Conservation (phyloP, 345 rosid genomes). For the Erysimum cheiranthoides region DNA sequence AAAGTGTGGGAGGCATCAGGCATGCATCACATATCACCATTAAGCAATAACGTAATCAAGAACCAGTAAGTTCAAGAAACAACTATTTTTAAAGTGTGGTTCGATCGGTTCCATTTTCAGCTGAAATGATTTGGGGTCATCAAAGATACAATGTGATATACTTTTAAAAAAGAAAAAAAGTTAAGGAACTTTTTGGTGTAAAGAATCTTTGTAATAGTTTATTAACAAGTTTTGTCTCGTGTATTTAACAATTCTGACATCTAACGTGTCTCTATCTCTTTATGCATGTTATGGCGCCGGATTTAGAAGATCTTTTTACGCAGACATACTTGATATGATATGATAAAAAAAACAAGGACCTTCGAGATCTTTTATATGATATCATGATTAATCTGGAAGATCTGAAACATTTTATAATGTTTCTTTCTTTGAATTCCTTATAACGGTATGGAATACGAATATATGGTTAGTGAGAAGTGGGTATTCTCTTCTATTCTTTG, state of each 20-base stretch:
- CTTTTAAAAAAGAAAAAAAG: neutral
- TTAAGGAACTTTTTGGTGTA: neutral
- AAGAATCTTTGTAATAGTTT: conserved; percentile 39
- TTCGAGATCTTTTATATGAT: conserved; percentile 26
- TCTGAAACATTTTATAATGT: conserved; percentile 7
- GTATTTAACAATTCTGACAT: conserved; percentile 43
- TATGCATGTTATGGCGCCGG: conserved; percentile 49
- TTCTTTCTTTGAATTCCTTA: conserved; percentile 18
- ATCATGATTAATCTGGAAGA: conserved; percentile 37
- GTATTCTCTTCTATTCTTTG: conserved; percentile 21
- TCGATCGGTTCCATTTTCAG: conserved; percentile 20
- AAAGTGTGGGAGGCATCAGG: neutral
- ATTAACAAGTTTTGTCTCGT: conserved; percentile 39
- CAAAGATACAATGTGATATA: conserved; percentile 8
- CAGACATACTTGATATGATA: conserved; percentile 38
- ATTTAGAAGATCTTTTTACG: conserved; percentile 47
- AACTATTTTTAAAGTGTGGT: neutral
- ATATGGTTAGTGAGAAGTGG: conserved; percentile 45
- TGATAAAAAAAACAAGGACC: conserved; percentile 14
- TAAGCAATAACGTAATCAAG: neutral
- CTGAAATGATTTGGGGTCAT: conserved; percentile 16
- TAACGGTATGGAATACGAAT: conserved; percentile 37
- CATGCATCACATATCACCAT: neutral
- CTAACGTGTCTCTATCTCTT: conserved; percentile 39
- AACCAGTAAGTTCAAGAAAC: neutral